phyloP scores from a whole-genome alignment of 176 grass and related monocot species.

The Phoenix roebelenii region DNA sequence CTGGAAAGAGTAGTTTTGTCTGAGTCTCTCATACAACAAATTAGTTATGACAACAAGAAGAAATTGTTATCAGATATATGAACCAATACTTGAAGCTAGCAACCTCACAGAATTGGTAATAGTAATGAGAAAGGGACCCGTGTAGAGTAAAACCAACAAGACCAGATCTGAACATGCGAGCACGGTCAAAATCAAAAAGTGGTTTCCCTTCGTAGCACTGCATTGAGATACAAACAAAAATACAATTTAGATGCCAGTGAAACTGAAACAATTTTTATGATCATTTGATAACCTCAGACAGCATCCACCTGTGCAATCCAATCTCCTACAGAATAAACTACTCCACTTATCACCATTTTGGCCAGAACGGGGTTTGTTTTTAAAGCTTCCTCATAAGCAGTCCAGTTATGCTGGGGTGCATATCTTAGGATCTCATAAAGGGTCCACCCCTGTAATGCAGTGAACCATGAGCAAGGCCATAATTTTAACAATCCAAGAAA shows the following conservation, averaged over 20 bases:
- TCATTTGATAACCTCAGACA: background rate
- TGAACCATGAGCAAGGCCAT: background rate
- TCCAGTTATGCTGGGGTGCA: conserved; percentile 93
- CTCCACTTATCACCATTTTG: conserved; percentile 98
- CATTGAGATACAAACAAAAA: conserved; percentile 7
- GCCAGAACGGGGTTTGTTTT: conserved; percentile 86
- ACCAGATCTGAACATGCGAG: conserved; percentile 82
- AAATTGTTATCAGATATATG: background rate
- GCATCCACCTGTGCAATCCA: conserved; percentile 86
- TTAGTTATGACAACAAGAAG: background rate
- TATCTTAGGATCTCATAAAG: conserved; percentile 89
- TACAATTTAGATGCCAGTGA: background rate
- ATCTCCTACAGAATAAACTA: conserved; percentile 89
- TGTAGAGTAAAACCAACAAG: conserved; percentile 89
- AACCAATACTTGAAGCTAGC: background rate
- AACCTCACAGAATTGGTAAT: conserved; percentile 93
- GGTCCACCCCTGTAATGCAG: conserved; percentile 63
- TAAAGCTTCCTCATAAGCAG: conserved; percentile 83
- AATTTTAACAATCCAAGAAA: no score
- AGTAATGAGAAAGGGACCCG: conserved; percentile 93
- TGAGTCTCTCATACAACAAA: background rate
- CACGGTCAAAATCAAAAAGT: conserved; percentile 76
- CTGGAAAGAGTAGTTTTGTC: conserved; percentile 18
- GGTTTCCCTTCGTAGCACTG: conserved; percentile 94
- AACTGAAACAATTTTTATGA: background rate